Base-by-base conservation (phyloP, 2,329 filamentous ascomycete genomes). In the Fusarium sacchari region DNA sequence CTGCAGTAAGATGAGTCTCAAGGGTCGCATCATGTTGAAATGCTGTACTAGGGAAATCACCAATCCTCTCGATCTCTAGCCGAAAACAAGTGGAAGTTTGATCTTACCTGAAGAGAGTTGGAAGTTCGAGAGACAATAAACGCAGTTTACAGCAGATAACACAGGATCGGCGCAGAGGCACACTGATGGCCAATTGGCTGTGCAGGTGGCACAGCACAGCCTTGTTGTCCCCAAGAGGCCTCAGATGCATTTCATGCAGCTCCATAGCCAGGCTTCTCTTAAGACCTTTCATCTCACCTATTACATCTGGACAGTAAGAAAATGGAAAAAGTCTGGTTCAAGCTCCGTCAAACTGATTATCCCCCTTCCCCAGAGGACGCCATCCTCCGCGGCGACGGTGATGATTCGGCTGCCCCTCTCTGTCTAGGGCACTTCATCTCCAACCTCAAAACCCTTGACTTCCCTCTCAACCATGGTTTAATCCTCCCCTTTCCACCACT, bases 321-420 rank as follows among this genome's bases (percentile, higher is more conserved):
- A 15, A 52, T 52, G 49, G 59, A 61, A 28, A 61, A 61, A 44
- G 59, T 58, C 12, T 61, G 59, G 59, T 61, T 61, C 37, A 61
- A 61, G 30, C 59, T 61, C 3, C 59, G 59, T 1, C 59, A 61
- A 30, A 24, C 37, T 0, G 59, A 61, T 17, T 57, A 61, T 22
- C 13, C 15, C 1, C 59, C 59, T 1, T 0, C 49, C 2, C 4
- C 13, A 11, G 59, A 61, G n/a, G 49, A 58, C 3, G 0, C 10
- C 1, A 36, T 61, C 14, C 59, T 61, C 26, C 4, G 6, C 3
- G 59, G 59, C 1, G 59, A 57, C 1, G 24, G 50, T 2, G 60
- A 62, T 12, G 52, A 62, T 37, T 59, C 60, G 0, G 12, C 5
- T 18, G 40, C 40, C 0, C 26, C 60, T 10, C 22, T 62, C 12